Evolutionary conservation across 164 flowering plant species (phyloP), one percentile per base, ranked within the genome.

Genomic region (Kalanchoe fedtschenkoi): DNA sequence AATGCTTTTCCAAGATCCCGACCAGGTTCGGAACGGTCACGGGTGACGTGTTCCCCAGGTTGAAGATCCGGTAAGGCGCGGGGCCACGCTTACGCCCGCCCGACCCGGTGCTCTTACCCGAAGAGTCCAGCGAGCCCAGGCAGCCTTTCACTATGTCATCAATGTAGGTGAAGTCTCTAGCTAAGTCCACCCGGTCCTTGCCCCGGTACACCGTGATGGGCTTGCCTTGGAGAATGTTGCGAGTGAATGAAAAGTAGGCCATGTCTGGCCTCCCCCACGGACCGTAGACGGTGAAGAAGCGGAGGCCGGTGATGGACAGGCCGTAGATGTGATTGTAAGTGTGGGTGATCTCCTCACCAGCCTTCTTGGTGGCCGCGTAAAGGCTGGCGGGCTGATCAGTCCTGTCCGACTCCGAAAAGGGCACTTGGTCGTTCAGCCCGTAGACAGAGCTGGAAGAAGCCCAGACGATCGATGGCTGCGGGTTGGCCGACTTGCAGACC

Each of bases 341-440:
- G 17, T 51, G 56, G 0, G 56, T 51, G 17, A 51, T 51, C 32
- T 51, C 56, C 56, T 51, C 56, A 32, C 56, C 56, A 13, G 56
- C 56, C 56, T 51, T 51, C 14, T 51, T 51, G 5, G 56, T 51
- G 3, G 56, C 56, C 0, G 56, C 56, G 56, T 51, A 51, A 26
- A 51, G 56, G 56, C 56, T 51, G 2, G 56, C 56, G 32, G 56
- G 56, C 26, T 51, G 56, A 51, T 51, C 56, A 51, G 56, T 51
- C 15, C 32, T 29, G 28, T 51, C 56, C 0, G 32, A 26, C 26
- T 51, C 56, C 13, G 56, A 51, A 51, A 51, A 51, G 1, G 56
- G 56, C 13, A 51, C 56, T 29, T 26, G 24, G 5, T 51, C 56
- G 4, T 51, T 51, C 56, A 51, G 17, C 30, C 56, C 56, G 32